Conservation (phyloP, 768 basidiomycete genomes). For the Suillus alpinus region DNA sequence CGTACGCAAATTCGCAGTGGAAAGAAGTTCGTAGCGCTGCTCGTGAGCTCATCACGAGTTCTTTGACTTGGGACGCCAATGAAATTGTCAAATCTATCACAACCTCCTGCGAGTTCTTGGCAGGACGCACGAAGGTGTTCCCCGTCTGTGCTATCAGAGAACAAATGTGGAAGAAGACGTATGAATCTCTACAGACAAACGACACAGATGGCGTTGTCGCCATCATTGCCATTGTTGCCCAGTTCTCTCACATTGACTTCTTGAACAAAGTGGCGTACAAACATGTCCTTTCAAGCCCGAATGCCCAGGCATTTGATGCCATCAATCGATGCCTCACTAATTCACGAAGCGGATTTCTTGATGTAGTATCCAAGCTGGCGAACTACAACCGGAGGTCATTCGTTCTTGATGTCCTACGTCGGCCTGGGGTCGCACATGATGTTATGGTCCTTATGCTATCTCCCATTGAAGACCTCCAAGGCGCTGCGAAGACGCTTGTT, state of each 20-base stretch:
- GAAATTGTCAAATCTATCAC: constrained; percentile 30
- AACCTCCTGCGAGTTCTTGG: constrained; percentile 33
- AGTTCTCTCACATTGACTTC: constrained; percentile 63
- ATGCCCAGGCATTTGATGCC: constrained; percentile 40
- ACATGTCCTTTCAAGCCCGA: constrained; percentile 30
- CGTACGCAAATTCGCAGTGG: constrained; percentile 42
- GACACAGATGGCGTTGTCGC: constrained; percentile 60
- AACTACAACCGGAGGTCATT: constrained; percentile 55
- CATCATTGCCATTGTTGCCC: constrained; percentile 56
- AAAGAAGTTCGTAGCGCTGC: constrained; percentile 36
- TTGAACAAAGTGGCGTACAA: constrained; percentile 54
- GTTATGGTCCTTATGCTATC: constrained; percentile 75
- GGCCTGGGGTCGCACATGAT: constrained; percentile 54
- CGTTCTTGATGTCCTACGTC: constrained; percentile 53
- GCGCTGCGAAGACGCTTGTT: constrained; percentile 74
- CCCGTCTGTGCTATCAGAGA: constrained; percentile 43
- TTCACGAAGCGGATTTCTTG: constrained; percentile 62
- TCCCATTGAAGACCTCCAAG: constrained; percentile 71
- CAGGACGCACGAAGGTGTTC: constrained; percentile 27
- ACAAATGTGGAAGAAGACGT: constrained; percentile 69
- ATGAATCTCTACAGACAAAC: constrained; percentile 51
- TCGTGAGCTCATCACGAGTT: constrained; percentile 38
- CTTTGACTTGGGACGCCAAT: constrained; percentile 33
- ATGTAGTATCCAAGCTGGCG: constrained; percentile 60
- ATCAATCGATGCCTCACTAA: constrained; percentile 60